phyloP scores from a whole-genome alignment of 768 basidiomycete species.

The Russula griseocarnosa region DNA sequence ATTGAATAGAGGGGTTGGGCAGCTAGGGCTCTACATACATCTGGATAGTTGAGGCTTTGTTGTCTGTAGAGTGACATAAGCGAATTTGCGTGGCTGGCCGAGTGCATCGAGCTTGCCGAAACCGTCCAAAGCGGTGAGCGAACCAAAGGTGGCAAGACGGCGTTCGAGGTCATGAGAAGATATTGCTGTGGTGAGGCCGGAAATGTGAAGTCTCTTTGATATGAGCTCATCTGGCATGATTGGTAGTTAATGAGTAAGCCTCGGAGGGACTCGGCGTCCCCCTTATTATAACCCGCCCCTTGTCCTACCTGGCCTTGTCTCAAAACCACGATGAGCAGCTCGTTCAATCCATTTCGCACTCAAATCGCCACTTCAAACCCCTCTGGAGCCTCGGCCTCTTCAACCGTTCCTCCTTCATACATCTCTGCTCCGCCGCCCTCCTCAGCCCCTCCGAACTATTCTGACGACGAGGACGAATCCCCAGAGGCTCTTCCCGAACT shows the following conservation, averaged over 20 bases:
- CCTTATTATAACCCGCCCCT: not conserved
- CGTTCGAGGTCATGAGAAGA: conserved; percentile 51
- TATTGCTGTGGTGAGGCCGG: conserved; percentile 68
- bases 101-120: conserved; percentile 61
- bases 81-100: conserved; percentile 67
- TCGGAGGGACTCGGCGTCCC: not conserved
- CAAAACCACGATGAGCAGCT: not conserved
- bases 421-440: not conserved
- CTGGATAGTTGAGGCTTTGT: conserved; percentile 54
- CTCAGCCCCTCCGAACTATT: conserved; percentile 9
- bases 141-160: conserved; percentile 63
- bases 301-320: too few relatives aligned
- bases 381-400: conserved; percentile 15
- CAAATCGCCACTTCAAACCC: conserved; percentile 10
- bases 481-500: conserved; percentile 20
- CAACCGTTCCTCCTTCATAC: conserved; percentile 4
- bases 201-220: conserved; percentile 66
- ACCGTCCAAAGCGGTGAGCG: conserved; percentile 63
- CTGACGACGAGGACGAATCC: not conserved
- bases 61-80: conserved; percentile 66
- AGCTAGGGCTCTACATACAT: conserved; percentile 44
- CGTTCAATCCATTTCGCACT: conserved; percentile 23
- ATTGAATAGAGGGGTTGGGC: not conserved
- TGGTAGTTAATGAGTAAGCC: not conserved
- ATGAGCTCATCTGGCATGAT: conserved; percentile 24